A percentile compares a stretch with the other conserved stretches of the same genome.
Evolutionary conservation across 768 basidiomycete genomes (phyloP).

Genomic region (Dendrothele bispora): DNA sequence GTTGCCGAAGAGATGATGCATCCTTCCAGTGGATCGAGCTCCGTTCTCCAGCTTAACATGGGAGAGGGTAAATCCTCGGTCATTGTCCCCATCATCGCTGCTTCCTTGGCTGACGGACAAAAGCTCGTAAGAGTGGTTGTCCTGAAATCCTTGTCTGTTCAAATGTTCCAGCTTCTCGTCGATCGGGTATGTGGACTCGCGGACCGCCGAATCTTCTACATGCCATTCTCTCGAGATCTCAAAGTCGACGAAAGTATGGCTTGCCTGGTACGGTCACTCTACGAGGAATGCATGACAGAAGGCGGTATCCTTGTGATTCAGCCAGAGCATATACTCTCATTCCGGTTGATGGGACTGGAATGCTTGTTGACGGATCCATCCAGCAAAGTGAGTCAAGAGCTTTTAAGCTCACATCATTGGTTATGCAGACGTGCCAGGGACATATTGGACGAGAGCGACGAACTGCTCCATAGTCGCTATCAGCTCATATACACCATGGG

Average conservation of each 20-base stretch:
- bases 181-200: conserved; percentile 42
- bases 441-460: conserved; percentile 47
- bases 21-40: conserved; percentile 34
- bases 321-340: conserved; percentile 55
- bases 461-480: conserved; percentile 46
- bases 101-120: conserved; percentile 40
- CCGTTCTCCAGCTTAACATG: conserved; percentile 54
- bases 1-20: conserved; percentile 49
- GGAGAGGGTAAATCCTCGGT: conserved; percentile 57
- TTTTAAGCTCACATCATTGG: conserved; percentile 30
- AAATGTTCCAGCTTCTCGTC: conserved; percentile 50
- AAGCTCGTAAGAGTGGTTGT: conserved; percentile 49
- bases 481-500: conserved; percentile 50
- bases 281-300: conserved; percentile 36
- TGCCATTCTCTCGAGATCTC: conserved; percentile 50
- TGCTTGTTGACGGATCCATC: conserved; percentile 17
- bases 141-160: conserved; percentile 42
- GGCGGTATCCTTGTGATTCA: conserved; percentile 49
- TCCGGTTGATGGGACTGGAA: conserved; percentile 47
- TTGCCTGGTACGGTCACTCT: conserved; percentile 27
- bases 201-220: conserved; percentile 45
- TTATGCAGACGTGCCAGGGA: conserved; percentile 29
- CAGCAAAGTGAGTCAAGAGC: conserved; percentile 5
- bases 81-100: conserved; percentile 46
- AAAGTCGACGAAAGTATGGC: conserved; percentile 17